These are phyloP conservation scores for Phyllachora maydis DNA, from an alignment of 2,329 filamentous ascomycete genomes.

Conservation along the genomic window DNA sequence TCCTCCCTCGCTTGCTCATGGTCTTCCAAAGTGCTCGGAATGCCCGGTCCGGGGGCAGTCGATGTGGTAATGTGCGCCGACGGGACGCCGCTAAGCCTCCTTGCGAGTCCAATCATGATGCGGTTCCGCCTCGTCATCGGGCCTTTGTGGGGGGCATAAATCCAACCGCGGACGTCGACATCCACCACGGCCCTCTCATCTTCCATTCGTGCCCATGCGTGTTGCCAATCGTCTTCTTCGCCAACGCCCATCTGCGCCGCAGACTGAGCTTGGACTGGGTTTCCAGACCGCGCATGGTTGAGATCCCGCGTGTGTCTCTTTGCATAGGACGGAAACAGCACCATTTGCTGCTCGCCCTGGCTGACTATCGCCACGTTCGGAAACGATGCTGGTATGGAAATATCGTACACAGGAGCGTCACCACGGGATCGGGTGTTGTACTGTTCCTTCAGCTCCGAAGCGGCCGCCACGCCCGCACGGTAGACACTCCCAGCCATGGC, in stretches of 20 bases:
- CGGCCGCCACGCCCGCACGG: constrained; percentile 31
- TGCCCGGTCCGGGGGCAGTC: too few species aligned
- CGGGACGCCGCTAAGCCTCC: constrained; percentile 53
- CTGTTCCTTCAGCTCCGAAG: constrained; percentile 36
- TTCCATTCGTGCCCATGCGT: constrained; percentile 62
- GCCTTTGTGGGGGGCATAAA: constrained; percentile 70
- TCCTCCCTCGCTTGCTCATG: constrained; percentile 30
- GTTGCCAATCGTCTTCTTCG: constrained; percentile 55
- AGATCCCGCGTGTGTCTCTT: constrained; percentile 49
- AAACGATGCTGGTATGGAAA: constrained; percentile 53
- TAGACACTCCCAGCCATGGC: constrained; percentile 37
- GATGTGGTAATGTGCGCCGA: too few species aligned
- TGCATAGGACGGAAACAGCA: constrained; percentile 88
- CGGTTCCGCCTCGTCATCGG: constrained; percentile 77
- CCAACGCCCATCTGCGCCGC: constrained; percentile 17
- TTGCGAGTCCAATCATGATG: constrained; percentile 66
- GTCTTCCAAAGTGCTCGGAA: too few species aligned
- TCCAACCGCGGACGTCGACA: constrained; percentile 88
- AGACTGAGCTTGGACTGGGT: constrained; percentile 11
- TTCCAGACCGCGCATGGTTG: constrained; percentile 10
- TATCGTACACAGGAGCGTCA: constrained; percentile 10
- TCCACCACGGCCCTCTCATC: constrained; percentile 76
- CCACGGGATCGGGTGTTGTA: constrained; percentile 27
- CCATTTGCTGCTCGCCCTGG: constrained; percentile 74
- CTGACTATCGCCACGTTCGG: constrained; percentile 66